Evolutionary conservation across 1,284 basidiomycete species (phyloP).

Genomic region (Malassezia vespertilionis): DNA sequence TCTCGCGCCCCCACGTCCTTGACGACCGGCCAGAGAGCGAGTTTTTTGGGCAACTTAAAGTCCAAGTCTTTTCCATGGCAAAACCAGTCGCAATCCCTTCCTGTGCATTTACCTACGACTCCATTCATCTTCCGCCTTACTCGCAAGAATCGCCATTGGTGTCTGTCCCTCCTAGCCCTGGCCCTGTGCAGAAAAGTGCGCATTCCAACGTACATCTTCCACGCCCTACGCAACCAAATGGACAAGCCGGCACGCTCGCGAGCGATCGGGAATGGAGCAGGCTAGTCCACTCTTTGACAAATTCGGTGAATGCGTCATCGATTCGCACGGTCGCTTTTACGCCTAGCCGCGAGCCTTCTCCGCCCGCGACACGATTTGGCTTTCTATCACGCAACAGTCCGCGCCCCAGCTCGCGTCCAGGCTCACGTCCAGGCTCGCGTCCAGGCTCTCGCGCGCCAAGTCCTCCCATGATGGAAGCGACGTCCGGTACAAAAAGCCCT

Average conservation of each 20-base stretch:
- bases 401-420: background rate
- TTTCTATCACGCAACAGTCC: constrained; percentile 20
- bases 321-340: constrained; percentile 20
- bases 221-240: constrained; percentile 18
- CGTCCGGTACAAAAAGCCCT: constrained; percentile 1
- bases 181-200: no score
- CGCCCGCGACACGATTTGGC: constrained; percentile 29
- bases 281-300: constrained; percentile 25
- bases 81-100: constrained; percentile 32
- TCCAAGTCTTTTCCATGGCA: constrained; percentile 45
- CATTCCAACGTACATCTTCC: no score
- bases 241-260: constrained; percentile 13
- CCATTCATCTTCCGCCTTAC: constrained; percentile 44
- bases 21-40: constrained; percentile 34
- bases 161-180: constrained; percentile 27
- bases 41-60: constrained; percentile 36
- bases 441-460: background rate
- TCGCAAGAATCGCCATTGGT: constrained; percentile 32
- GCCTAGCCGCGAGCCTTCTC: constrained; percentile 26
- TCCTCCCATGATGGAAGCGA: background rate
- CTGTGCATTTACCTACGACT: constrained; percentile 40
- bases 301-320: constrained; percentile 17
- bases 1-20: constrained; percentile 37
- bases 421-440: background rate
- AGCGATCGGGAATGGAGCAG: constrained; percentile 10